These are phyloP conservation scores for Wickerhamomyces mucosus DNA, from an alignment of 805 yeast species.

Conservation along the genomic window DNA sequence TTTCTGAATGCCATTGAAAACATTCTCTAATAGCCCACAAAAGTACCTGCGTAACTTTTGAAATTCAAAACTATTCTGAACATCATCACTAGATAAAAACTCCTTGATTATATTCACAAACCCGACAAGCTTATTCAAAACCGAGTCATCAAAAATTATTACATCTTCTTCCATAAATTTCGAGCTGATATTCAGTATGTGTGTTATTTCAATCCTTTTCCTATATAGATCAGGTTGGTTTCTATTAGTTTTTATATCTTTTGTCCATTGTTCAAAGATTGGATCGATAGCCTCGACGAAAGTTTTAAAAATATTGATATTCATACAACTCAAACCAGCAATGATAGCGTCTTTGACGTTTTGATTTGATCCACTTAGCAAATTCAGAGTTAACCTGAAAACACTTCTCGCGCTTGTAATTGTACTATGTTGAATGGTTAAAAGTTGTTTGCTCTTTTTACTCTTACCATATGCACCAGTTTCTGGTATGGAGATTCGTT, in stretches of 20 bases:
- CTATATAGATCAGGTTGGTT: slow-evolving; percentile 29
- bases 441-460: slow-evolving; percentile 68
- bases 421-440: slow-evolving; percentile 80
- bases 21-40: slow-evolving; percentile 70
- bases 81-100: slow-evolving; percentile 43
- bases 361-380: slow-evolving; percentile 60
- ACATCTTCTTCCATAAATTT: slow-evolving; percentile 43
- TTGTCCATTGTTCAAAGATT: slow-evolving; percentile 45
- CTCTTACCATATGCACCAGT: slow-evolving; percentile 46
- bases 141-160: slow-evolving; percentile 57
- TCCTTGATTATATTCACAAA: slow-evolving; percentile 54
- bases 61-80: slow-evolving; percentile 59
- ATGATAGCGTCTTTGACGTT: slow-evolving; percentile 78
- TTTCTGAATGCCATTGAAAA: slow-evolving; percentile 47
- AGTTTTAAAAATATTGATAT: slow-evolving; percentile 79
- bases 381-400: slow-evolving; percentile 78
- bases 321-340: slow-evolving; percentile 82
- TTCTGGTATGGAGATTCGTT: slow-evolving; percentile 57
- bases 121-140: slow-evolving; percentile 50
- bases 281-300: slow-evolving; percentile 68
- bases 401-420: slow-evolving; percentile 89
- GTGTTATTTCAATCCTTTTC: slow-evolving; percentile 67
- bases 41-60: slow-evolving; percentile 77
- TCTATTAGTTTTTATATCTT: slow-evolving; percentile 28
- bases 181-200: slow-evolving; percentile 63